Conservation (phyloP, 2,329 filamentous ascomycete genomes). For the Scedosporium aurantiacum region DNA sequence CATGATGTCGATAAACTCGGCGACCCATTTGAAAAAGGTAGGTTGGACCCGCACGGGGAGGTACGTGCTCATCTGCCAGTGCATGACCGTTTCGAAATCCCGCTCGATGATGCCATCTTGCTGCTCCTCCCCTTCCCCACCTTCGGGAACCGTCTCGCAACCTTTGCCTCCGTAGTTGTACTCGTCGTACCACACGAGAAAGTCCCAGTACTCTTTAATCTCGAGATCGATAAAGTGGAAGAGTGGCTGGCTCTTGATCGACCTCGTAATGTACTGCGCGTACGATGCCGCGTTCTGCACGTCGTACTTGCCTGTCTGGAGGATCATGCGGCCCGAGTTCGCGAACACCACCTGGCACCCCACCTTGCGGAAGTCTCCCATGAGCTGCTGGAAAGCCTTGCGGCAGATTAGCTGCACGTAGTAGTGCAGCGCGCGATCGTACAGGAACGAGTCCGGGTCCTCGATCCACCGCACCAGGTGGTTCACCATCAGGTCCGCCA, state of each 20-base stretch:
- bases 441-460: slow-evolving; percentile 84
- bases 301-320: slow-evolving; percentile 94
- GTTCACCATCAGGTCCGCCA: slow-evolving; percentile 97
- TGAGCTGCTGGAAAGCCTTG: slow-evolving; percentile 92
- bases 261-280: slow-evolving; percentile 94
- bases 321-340: slow-evolving; percentile 72
- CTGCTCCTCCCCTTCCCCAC: background rate
- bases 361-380: slow-evolving; percentile 91
- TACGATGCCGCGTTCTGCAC: slow-evolving; percentile 96
- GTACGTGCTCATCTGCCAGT: slow-evolving; percentile 94
- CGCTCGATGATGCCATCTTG: slow-evolving; percentile 46
- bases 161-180: slow-evolving; percentile 98
- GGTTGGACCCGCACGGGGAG: slow-evolving; percentile 70
- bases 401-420: slow-evolving; percentile 98
- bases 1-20: slow-evolving; percentile 94
- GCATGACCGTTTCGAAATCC: slow-evolving; percentile 83
- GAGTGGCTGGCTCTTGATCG: slow-evolving; percentile 85
- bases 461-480: slow-evolving; percentile 97
- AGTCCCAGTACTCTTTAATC: slow-evolving; percentile 99
- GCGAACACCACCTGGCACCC: slow-evolving; percentile 96
- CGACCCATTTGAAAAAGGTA: slow-evolving; percentile 82
- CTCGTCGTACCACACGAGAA: slow-evolving; percentile 96
- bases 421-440: slow-evolving; percentile 87
- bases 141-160: slow-evolving; percentile 68
- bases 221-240: slow-evolving; percentile 97